Evolutionary conservation across 805 yeast species (phyloP), one percentile per base, ranked within the genome.

Genomic region (Zygosaccharomyces rouxii): DNA sequence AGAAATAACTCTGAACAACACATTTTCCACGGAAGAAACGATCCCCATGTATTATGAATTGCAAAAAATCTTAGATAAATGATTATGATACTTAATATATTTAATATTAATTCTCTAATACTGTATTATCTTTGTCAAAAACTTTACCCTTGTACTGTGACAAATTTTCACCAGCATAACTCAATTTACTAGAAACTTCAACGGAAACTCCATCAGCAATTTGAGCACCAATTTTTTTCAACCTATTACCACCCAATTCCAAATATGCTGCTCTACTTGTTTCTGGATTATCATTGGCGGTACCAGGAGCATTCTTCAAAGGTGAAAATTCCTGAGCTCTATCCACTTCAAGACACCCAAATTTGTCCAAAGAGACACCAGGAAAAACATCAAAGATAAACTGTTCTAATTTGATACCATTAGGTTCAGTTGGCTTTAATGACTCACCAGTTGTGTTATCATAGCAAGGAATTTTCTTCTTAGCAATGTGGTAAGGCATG

Each of bases 351-450:
- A 94, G 75, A 64, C 95, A 87, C 0, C 96, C 99, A 66, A 94
- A 94, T 59, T 79, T 79, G 13, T 66, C 63, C 53, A 90, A 63
- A 10, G 79, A 76, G 30, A 94, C 84, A 26, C 82, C 77, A 43
- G 90, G 90, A 70, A 94, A 94, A 21, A 94, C 95, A 64, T 94
- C 99, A 71, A 94, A 94, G 49, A 94, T 95, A 60, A 94, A 94
- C 67, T 92, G 98, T 68, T 94, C 99, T 62, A 94, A 75, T 67
- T 94, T 94, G 63, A 92, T 83, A 38, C 98, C 99, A 66, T 94
- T 94, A 41, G 92, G 87, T 49, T 73, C 77, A 1, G 73, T 57
- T n/a, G 98, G 97, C 57, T 78, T 80, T 25, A 72, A 59, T 35
- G 70, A 63, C 44, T 71, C 64, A 26, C 80, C 80, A 0, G 79